Percentiles rank a stretch among this genome's conserved stretches.
These are phyloP conservation scores for Paramecium octaurelia DNA, from an alignment of 73 alveolate genomes.

Conservation along the genomic window DNA sequence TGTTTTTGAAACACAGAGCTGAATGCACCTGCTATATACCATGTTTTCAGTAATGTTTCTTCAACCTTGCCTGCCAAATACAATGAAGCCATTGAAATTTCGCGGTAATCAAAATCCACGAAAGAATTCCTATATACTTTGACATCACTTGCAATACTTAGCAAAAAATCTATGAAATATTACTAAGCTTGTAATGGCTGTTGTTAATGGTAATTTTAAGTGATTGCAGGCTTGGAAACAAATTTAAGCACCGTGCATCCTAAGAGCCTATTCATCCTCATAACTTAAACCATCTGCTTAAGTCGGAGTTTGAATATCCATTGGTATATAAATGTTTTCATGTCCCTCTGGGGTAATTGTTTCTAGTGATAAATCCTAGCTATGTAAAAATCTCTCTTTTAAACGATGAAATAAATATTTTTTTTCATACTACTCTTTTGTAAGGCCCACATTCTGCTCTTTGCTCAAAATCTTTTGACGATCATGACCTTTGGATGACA, in stretches of 20 bases:
- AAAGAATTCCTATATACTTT: constrained; percentile 7
- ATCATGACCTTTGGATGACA: constrained; percentile 10
- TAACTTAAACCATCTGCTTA: constrained; percentile 23
- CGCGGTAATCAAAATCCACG: constrained; percentile 42
- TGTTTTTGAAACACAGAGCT: background rate
- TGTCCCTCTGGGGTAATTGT: constrained; percentile 19
- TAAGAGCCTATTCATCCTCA: constrained; percentile 48
- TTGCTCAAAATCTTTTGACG: background rate
- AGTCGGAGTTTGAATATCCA: constrained; percentile 16
- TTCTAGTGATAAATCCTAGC: background rate
- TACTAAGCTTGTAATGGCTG: constrained; percentile 41
- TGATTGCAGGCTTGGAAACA: constrained; percentile 25
- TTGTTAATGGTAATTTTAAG: constrained; percentile 25
- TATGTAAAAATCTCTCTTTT: constrained; percentile 16
- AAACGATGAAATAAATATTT: constrained; percentile 12
- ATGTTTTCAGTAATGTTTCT: constrained; percentile 20
- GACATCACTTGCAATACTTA: background rate
- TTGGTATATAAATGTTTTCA: constrained; percentile 33
- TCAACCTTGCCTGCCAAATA: constrained; percentile 41
- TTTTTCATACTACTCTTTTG: constrained; percentile 4
- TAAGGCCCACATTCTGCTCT: background rate
- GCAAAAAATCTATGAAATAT: constrained; percentile 26
- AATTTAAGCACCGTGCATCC: constrained; percentile 42
- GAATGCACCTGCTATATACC: constrained; percentile 47
- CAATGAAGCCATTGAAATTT: constrained; percentile 41